Evolutionary conservation across 345 rosid species (phyloP).

Genomic region (Citrus australasica): DNA sequence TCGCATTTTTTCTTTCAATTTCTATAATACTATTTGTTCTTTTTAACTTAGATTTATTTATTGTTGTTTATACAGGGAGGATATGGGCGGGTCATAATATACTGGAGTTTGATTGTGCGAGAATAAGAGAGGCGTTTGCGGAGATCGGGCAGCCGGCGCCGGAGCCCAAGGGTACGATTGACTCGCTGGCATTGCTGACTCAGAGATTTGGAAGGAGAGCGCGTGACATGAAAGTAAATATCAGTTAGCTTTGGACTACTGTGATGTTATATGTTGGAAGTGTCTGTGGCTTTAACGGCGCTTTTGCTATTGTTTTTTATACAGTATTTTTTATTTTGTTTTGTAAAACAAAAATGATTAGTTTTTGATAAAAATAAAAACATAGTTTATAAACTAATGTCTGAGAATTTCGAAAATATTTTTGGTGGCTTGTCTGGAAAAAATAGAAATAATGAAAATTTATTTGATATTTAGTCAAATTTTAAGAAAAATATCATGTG

Average conservation of each 20-base stretch:
- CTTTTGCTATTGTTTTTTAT: no score
- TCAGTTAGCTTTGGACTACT: background rate
- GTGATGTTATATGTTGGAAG: background rate
- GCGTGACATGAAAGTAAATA: conserved; percentile 77
- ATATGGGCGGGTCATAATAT: conserved; percentile 98
- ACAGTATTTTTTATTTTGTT: no score
- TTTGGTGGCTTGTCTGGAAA: no score
- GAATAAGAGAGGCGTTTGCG: conserved; percentile 76
- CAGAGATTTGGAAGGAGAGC: conserved; percentile 85
- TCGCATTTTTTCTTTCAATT: background rate
- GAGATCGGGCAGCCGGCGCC: conserved; percentile 67
- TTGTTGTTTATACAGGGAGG: conserved; percentile 45
- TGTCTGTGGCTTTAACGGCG: background rate
- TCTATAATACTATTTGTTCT: background rate
- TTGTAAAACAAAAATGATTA: no score
- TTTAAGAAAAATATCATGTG: no score
- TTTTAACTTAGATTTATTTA: background rate
- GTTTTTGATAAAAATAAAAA: no score
- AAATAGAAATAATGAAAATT: no score
- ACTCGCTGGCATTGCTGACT: conserved; percentile 72
- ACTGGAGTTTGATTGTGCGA: conserved; percentile 72
- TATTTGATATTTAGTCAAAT: no score
- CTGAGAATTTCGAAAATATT: no score
- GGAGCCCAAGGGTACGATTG: conserved; percentile 72
- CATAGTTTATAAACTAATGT: no score